Evolutionary conservation across 1,284 basidiomycete species (phyloP), one percentile per base, ranked within the genome.

Genomic region (Neotropicomus parvogracilis): DNA sequence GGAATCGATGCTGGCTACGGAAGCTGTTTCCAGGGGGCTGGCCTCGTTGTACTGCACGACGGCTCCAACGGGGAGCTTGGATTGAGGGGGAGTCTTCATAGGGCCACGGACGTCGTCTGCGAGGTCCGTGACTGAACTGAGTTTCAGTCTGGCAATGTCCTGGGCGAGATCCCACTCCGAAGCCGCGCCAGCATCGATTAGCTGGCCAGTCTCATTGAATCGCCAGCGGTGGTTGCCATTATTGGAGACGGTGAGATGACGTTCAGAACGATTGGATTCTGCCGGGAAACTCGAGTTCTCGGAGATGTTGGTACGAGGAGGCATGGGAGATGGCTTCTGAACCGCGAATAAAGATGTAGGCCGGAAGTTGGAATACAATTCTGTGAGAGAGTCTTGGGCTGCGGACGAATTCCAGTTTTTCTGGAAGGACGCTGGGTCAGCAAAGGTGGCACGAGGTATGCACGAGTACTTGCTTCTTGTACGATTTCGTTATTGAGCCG

Each of bases 1-100:
- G 36, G 86, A 87, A 56, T 80, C 81, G 40, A 80, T 69, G 63
- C 85, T 88, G 44, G 80, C 75, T 59, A 77, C 80, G 21, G 85
- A 88, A 28, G 79, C 77, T 6, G 82, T 80, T 60, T 87, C 85
- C 40, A 88, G 71, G 28, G 85, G 83, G 58, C 85, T 88, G 16
- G 77, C 67, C 54, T 87, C 83, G 31, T 73, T 75, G 48, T 81
- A 71, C 52, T 82, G 80, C 40, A 77, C 70, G 44, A 81, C 75
- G 46, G 75, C 62, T 20, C 72, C 68, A 35, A 72, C 57, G 19
- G 70, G 64, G 33, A 77, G 71, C 64, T 81, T 80, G 31, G 77
- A 75, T 63, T 82, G 81, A 35, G 81, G 80, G 14, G 83, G 81
- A 34, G 83, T 84, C 52, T 76, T 80, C 60, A 84, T 73, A 52